A percentile compares a stretch with the other conserved stretches of the same genome.
Conservation (phyloP, 2,329 filamentous ascomycete species). For the Penicillium sclerotigenum region DNA sequence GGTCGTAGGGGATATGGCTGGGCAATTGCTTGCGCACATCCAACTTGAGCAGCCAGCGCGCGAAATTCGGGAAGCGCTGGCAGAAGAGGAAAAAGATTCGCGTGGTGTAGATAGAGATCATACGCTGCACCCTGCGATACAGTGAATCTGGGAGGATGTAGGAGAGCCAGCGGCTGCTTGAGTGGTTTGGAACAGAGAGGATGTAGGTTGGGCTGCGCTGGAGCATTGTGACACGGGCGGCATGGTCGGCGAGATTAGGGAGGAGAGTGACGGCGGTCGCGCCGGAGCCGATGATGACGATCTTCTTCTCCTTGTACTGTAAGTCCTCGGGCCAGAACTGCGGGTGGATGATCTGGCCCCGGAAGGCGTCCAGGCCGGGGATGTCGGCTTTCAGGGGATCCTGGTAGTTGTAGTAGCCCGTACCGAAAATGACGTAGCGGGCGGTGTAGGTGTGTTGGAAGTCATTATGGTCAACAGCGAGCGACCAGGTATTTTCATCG, state of each 20-base stretch:
- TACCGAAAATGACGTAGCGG: slow-evolving; percentile 58
- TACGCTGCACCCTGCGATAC: slow-evolving; percentile 27
- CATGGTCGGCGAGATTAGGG: slow-evolving; percentile 64
- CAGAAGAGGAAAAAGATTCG: slow-evolving; percentile 55
- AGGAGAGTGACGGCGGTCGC: slow-evolving; percentile 77
- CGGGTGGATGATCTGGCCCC: slow-evolving; percentile 63
- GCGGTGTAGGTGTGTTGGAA: slow-evolving; percentile 29
- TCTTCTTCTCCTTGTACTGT: slow-evolving; percentile 63
- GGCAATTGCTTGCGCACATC: slow-evolving; percentile 54
- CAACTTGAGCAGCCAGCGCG: slow-evolving; percentile 49
- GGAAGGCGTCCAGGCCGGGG: slow-evolving; percentile 65
- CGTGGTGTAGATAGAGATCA: slow-evolving; percentile 51
- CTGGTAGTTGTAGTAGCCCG: slow-evolving; percentile 72
- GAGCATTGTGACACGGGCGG: slow-evolving; percentile 69
- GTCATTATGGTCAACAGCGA: slow-evolving; percentile 45
- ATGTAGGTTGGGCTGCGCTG: slow-evolving; percentile 76
- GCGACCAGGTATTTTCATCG: slow-evolving; percentile 52
- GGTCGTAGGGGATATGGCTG: slow-evolving; percentile 51
- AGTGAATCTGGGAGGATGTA: slow-evolving; percentile 40
- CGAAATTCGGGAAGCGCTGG: slow-evolving; percentile 51
- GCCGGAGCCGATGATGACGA: slow-evolving; percentile 72
- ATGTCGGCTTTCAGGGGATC: slow-evolving; percentile 59
- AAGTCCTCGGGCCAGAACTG: slow-evolving; percentile 73
- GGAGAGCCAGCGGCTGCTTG: slow-evolving; percentile 15
- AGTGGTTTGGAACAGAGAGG: slow-evolving; percentile 49